Conservation (phyloP, 192 early-diverging fungal species). For the Coemansia sp. region DNA sequence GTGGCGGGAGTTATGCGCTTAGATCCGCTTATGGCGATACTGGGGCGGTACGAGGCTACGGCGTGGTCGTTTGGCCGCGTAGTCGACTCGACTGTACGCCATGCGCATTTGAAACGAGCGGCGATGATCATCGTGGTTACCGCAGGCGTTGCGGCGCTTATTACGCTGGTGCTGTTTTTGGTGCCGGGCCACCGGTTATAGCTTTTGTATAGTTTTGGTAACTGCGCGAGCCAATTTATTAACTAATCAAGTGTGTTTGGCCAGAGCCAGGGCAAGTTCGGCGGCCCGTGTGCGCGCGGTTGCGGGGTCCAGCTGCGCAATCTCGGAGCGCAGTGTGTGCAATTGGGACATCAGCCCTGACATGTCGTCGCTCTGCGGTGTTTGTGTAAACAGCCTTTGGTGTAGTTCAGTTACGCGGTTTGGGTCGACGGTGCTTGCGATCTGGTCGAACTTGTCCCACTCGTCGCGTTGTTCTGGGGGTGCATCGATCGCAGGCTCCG, state of each 20-base stretch:
- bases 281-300: constrained; percentile 37
- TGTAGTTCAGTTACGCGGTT: constrained; percentile 23
- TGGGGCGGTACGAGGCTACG: constrained; percentile 38
- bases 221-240: no score
- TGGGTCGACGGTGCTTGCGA: constrained; percentile 12
- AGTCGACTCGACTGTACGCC: constrained; percentile 26
- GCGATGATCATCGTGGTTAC: constrained; percentile 31
- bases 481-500: no score
- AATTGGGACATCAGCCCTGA: constrained; percentile 20
- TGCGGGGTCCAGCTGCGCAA: constrained; percentile 29
- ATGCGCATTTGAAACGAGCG: constrained; percentile 39
- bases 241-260: neutral
- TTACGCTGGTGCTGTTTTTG: constrained; percentile 42
- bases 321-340: constrained; percentile 22
- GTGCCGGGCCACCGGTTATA: constrained; percentile 51
- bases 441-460: constrained; percentile 40
- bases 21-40: constrained; percentile 45
- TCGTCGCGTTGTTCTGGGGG: constrained; percentile 12
- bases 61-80: constrained; percentile 41
- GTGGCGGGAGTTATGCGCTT: constrained; percentile 46
- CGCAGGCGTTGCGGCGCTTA: constrained; percentile 24
- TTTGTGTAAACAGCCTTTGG: constrained; percentile 11
- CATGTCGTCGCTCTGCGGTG: constrained; percentile 17
- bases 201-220: neutral
- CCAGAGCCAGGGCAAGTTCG: constrained; percentile 44